Evolutionary conservation across 768 basidiomycete genomes (phyloP), one percentile per base, ranked within the genome.

Genomic region (Termitomyces sp.): DNA sequence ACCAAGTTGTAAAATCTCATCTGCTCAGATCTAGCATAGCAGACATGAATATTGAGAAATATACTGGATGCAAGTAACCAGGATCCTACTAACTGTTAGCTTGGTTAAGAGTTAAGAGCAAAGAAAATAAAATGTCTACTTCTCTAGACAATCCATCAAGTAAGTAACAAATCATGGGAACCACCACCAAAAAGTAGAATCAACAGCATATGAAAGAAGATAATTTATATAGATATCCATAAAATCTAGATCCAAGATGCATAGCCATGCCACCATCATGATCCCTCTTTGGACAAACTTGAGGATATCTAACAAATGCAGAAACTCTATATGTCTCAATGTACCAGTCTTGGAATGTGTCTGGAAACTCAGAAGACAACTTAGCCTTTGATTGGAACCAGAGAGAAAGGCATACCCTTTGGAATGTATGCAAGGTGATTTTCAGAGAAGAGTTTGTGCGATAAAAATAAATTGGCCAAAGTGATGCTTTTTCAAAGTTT

Each of bases 1-100:
- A 0, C 77, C 76, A 27, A 79, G 53, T 0, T 63, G 52, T 1
- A 46, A 11, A 9, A 78, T 66, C 0, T 68, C 29, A 0, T 53
- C 8, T 23, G 62, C 66, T 1, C 32, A 52, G 6, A 71, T 54
- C 3, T 68, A 58, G 47, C 72, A 73, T 2, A 65, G 66, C 2
- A 71, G 70, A 42, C 72, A 73, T 6, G 70, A 71, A 44, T 63
- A 71, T 7, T 29, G 6, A 29, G 29, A 29, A 29, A 29, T 3
- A 29, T 29, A 29, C 29, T 29, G 29, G 29, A 29, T 29, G 7
- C 29, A 29, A 29, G 29, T 29, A 29, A 29, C 7, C 4, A 29
- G 29, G 7, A 29, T 29, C 7, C 29, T 29, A 29, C 7, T 29
- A 7, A 29, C 29, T 29, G 29, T 29, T 43, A 16, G 11, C 16